A percentile compares a stretch with the other conserved stretches of the same genome.
Conservation (phyloP, 257 asterid species). For the Solanum paucissectum region DNA sequence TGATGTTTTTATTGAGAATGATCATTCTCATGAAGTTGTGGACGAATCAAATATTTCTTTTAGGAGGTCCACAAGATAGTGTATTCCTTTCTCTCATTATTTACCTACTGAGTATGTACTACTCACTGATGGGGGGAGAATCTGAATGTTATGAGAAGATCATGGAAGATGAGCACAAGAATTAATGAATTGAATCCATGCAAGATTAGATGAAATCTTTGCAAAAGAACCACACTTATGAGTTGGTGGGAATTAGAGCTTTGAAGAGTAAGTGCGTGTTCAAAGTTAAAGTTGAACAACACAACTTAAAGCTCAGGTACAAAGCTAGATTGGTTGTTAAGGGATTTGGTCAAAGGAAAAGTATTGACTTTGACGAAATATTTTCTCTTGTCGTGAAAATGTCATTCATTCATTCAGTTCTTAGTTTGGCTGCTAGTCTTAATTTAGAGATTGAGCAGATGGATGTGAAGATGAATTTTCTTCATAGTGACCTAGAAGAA, state of each 20-base stretch:
- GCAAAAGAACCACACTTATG: too few relatives aligned
- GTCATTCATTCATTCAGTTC: neutral
- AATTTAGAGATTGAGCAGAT: neutral
- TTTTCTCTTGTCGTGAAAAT: neutral
- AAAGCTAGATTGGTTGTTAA: neutral
- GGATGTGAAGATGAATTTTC: neutral
- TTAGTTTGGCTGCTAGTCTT: too few relatives aligned
- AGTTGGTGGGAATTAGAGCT: neutral
- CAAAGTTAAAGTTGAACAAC: too few relatives aligned
- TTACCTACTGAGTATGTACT: neutral
- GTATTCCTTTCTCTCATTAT: neutral
- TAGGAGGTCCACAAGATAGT: neutral
- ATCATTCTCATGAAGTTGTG: neutral
- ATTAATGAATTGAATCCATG: neutral
- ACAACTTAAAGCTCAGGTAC: neutral
- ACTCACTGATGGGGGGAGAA: neutral
- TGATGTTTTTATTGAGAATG: neutral
- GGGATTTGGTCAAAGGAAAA: neutral
- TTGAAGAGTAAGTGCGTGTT: neutral
- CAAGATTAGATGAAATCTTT: too few relatives aligned
- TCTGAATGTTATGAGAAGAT: neutral
- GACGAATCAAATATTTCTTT: neutral
- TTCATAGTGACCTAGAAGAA: neutral
- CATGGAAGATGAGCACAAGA: neutral
- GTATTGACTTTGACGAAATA: neutral